A percentile compares a stretch with the other conserved stretches of the same genome.
phyloP scores from a whole-genome alignment of 192 early-diverging fungal genomes.

The Podila horticola region DNA sequence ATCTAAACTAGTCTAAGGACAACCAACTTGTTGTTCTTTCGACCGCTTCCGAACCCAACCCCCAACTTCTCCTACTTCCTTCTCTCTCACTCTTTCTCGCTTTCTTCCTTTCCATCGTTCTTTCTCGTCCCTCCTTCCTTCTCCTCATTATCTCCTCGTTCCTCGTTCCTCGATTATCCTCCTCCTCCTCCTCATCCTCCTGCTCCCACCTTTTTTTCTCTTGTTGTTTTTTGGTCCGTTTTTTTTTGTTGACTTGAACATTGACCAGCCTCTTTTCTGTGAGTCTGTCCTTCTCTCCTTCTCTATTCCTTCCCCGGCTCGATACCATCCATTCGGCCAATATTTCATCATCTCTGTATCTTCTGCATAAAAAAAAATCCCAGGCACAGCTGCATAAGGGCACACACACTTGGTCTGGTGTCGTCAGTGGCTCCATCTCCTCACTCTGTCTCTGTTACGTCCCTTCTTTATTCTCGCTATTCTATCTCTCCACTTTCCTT shows the following conservation, averaged over 20 bases:
- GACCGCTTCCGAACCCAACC: not conserved
- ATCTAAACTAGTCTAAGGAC: not conserved
- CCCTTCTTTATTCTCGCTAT: not conserved
- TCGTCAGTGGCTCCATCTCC: not conserved
- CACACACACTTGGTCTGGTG: not conserved
- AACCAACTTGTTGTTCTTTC: not conserved
- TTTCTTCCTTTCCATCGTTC: not conserved
- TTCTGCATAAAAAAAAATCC: not conserved
- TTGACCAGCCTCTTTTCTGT: not conserved
- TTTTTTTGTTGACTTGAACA: not conserved
- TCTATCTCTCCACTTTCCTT: constrained; percentile 1
- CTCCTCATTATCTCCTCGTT: not conserved
- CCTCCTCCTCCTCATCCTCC: not conserved
- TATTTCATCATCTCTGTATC: too few relatives aligned
- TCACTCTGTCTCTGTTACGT: not conserved
- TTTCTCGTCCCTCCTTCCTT: not conserved
- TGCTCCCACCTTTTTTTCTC: not conserved
- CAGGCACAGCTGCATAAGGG: constrained; percentile 1
- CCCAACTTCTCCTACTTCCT: not conserved
- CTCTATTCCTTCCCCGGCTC: not conserved
- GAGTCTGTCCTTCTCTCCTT: not conserved
- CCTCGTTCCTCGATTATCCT: constrained; percentile 14
- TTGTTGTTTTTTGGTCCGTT: not conserved
- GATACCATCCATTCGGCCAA: not conserved
- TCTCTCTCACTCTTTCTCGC: not conserved